Evolutionary conservation across 306 rosid species (phyloP), one percentile per base, ranked within the genome.

Genomic region (Geum urbanum): DNA sequence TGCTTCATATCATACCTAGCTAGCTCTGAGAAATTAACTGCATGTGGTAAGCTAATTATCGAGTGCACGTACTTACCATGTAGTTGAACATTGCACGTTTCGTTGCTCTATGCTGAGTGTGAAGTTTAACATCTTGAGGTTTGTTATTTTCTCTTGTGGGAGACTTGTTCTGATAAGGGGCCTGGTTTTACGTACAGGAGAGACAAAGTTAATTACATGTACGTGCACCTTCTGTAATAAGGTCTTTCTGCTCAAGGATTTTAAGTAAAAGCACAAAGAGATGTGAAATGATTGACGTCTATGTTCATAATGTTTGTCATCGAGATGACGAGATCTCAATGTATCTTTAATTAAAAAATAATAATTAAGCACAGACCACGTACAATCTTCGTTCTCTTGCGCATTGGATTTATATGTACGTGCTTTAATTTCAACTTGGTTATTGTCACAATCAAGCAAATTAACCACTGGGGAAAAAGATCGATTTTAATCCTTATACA

Each of bases 81-180:
- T 88, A 92, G 83, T 92, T 90, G 81, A 90, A 92, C 86, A 90
- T 86, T 56, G 98, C 98, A 9, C 98, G 86, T 76, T 84, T 92
- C 44, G 76, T 72, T 52, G 96, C 98, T 84, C 98, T 88, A 83
- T 92, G 85, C 81, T 92, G 84, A 5, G 98, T 90, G 51, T 67
- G 98, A 18, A 92, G 95, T 75, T 85, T 92, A 78, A 92, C 74
- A 59, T 84, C 96, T 72, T 90, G 96, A 71, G 92, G 86, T 66
- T 84, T 92, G 19, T 92, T 89, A 32, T 86, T 85, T 54, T 92
- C 98, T 72, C 62, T 92, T 1, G 83, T 72, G 40, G 77, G 78
- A 65, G 86, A 77, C 75, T 79, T 58, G 44, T 16, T 58, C 64
- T 58, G 64, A 11, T 11, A 56, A 11, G 62, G 13, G 12, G 40